Base-by-base conservation (phyloP, 345 rosid genomes). In the Anastatica hierochuntica region DNA sequence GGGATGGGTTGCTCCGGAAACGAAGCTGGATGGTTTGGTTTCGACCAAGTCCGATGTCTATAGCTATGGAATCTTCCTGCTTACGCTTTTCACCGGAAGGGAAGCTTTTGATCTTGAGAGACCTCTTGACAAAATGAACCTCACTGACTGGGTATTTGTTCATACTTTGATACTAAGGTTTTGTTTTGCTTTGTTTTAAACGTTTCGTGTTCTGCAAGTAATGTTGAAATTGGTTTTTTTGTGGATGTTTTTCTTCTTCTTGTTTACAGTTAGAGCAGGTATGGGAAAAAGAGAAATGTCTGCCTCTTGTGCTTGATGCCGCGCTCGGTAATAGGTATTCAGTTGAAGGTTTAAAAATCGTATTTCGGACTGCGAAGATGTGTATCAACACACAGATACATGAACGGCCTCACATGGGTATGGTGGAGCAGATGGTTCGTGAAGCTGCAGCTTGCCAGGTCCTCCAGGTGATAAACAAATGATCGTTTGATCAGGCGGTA, bases 41-140 rank as follows among this genome's bases (percentile, higher is more conserved):
- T 71, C 88, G 12, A 72, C 76, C 37, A 80, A 80, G 67, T 76
- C 88, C 2, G 97, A 88, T 67, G 72, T 82, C 46, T 88, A 82
- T 43, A 80, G 97, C 73, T 88, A 80, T 21, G 96, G 95, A 17
- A 83, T 80, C 38, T 82, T 82, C 12, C 74, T 85, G 56, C 46
- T 88, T 49, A 79, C 77, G 64, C 66, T 88, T 45, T 73, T 88
- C 58, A 84, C 97, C 0, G 88, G 92, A 15, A 72, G 73, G 66
- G 77, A 66, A 46, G 79, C 92, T n/a, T n/a, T n/a, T 36, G 65
- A 53, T n/a, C n/a, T n/a, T 38, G 81, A 80, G 0, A 76, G 54
- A 64, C 77, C 64, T 27, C 20, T 2, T 0, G 84, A 61, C 11
- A 6, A 2, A 17, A 3, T 0, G 40, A 62, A 37, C 4, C 3